These are phyloP conservation scores for Phytophthora macrochlamydospora DNA, from an alignment of 352 stramenopile species.

Conservation along the genomic window DNA sequence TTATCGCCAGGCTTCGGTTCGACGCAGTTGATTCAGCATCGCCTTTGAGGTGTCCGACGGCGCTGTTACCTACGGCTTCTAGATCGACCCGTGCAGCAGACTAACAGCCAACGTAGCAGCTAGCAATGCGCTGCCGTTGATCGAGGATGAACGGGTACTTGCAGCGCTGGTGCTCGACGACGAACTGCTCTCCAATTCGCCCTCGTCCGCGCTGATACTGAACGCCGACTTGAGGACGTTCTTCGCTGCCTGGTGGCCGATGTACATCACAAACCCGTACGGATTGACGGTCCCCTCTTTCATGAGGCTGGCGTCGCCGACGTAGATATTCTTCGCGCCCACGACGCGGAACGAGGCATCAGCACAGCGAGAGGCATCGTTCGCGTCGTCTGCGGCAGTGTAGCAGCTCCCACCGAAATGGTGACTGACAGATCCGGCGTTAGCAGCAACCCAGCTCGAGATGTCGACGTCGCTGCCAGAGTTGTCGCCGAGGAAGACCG, in stretches of 20 bases:
- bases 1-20: not conserved
- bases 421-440: slow-evolving; percentile 34
- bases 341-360: slow-evolving; percentile 38
- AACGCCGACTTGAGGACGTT: slow-evolving; percentile 44
- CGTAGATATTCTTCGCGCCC: slow-evolving; percentile 44
- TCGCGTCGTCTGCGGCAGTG: slow-evolving; percentile 31
- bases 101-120: slow-evolving; percentile 10
- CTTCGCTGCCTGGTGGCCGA: slow-evolving; percentile 41
- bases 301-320: slow-evolving; percentile 51
- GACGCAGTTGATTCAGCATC: not conserved
- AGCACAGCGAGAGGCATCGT: slow-evolving; percentile 21
- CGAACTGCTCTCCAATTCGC: not conserved
- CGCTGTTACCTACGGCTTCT: not conserved
- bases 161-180: slow-evolving; percentile 8
- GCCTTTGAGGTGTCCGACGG: not conserved
- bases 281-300: slow-evolving; percentile 55
- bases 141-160: slow-evolving; percentile 3
- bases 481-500: slow-evolving; percentile 22
- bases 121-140: slow-evolving; percentile 1
- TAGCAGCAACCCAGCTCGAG: slow-evolving; percentile 35
- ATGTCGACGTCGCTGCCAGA: slow-evolving; percentile 19
- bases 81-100: not conserved
- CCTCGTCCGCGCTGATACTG: slow-evolving; percentile 10
- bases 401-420: slow-evolving; percentile 58
- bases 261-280: slow-evolving; percentile 59